Base-by-base conservation (phyloP, 257 asterid genomes). In the Capsicum chinense region DNA sequence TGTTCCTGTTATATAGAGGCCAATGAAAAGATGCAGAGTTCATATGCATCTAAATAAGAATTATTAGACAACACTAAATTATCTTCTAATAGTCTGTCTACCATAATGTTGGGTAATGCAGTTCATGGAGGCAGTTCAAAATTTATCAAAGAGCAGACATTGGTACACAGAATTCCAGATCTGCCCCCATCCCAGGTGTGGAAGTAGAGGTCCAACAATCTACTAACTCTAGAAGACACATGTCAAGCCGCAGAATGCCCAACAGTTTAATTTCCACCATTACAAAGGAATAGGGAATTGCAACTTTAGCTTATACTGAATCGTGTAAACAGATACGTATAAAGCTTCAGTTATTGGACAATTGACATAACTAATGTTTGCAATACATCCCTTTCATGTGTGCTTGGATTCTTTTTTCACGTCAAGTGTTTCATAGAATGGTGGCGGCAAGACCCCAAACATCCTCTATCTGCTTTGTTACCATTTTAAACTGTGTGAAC, bases 131-230 rank as follows among this genome's bases (percentile, higher is more conserved):
- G 79, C 79, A 70, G 56, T 70, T 15, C 56, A 42, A 70, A 69
- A 70, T n/a, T 42, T 70, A 9, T 70, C 56, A 42, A 15, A 39
- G 26, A 15, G 56, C 56, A 70, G 56, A 44, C 35, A 70, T 44
- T 70, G 56, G 56, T 70, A 70, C 56, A 70, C 79, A 17, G 35
- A 70, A 70, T 70, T 70, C 56, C 35, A 8, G 79, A 70, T 44
- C 54, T 47, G 47, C 35, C 5, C 35, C 35, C 33, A 70, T 42
- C 17, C 56, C 16, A 42, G 56, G 56, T 0, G 56, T 42, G 56
- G 79, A 70, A 70, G 79, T 9, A 42, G 56, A 70, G 39, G 54
- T 68, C 26, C 39, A 42, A 39, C 54, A 68, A 42, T 70, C 79
- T 70, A 70, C 56, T 2, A 70, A 42, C 33, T 44, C 56, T 42